These are phyloP conservation scores for Elongisporangium undulatum DNA, from an alignment of 352 stramenopile genomes.

Conservation along the genomic window DNA sequence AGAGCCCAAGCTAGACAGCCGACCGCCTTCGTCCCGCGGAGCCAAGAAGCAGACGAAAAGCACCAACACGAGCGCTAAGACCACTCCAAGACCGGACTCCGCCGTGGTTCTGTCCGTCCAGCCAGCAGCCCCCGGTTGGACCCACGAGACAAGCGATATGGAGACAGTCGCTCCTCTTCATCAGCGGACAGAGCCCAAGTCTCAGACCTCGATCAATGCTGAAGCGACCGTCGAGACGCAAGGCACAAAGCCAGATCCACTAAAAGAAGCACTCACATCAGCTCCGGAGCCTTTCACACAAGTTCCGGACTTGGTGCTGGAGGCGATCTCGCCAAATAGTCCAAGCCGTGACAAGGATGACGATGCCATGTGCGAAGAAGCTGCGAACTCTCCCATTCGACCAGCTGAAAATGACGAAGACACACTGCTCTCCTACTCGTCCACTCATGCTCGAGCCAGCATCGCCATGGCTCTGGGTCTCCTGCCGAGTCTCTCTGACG, in stretches of 20 bases:
- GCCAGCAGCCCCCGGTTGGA: neutral
- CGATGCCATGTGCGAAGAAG: neutral
- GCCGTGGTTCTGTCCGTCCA: neutral
- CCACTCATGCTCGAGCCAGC: constrained; percentile 11
- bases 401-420: constrained; percentile 13
- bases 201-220: neutral
- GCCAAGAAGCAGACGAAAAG: neutral
- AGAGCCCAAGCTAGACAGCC: neutral
- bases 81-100: neutral
- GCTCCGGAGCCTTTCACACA: neutral
- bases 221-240: neutral
- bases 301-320: neutral
- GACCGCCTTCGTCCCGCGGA: neutral
- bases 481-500: constrained; percentile 7
- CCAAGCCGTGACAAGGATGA: neutral
- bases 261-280: too few relatives aligned
- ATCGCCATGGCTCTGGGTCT: constrained; percentile 24
- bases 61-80: neutral
- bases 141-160: neutral
- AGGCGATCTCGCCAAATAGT: neutral
- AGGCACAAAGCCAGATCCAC: too few relatives aligned
- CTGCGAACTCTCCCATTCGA: neutral
- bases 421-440: constrained; percentile 15
- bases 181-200: neutral
- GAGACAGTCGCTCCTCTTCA: neutral